Conservation (phyloP, 805 yeast genomes). For the Sugiyamaella mastotermitis region DNA sequence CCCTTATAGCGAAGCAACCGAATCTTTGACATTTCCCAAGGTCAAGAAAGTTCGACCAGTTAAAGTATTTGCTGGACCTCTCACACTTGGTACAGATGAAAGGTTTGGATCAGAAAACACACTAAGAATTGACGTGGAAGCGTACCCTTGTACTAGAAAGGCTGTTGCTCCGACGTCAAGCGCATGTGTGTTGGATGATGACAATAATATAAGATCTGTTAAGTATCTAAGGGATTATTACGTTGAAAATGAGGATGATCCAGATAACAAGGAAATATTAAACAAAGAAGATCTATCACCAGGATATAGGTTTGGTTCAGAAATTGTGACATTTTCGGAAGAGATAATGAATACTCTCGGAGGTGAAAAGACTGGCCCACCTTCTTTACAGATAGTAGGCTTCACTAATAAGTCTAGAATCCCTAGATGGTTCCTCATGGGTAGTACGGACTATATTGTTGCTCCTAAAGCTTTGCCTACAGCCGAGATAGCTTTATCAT, state of each 20-base stretch:
- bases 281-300: slow-evolving; percentile 40
- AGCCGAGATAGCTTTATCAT: slow-evolving; percentile 39
- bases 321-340: slow-evolving; percentile 48
- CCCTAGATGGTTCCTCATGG: slow-evolving; percentile 54
- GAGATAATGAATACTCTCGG: slow-evolving; percentile 35
- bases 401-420: too few species aligned
- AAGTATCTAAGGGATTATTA: slow-evolving; percentile 16
- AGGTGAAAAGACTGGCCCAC: too few species aligned
- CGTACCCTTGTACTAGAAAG: slow-evolving; percentile 18
- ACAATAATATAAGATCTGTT: slow-evolving; percentile 5
- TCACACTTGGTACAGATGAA: not conserved
- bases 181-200: slow-evolving; percentile 6
- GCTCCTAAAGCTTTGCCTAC: slow-evolving; percentile 33
- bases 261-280: slow-evolving; percentile 27
- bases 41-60: not conserved
- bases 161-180: slow-evolving; percentile 13
- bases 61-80: not conserved
- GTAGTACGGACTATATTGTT: slow-evolving; percentile 52
- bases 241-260: slow-evolving; percentile 17
- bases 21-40: not conserved
- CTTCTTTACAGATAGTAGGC: slow-evolving; percentile 64
- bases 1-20: slow-evolving; percentile 13
- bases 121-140: slow-evolving; percentile 20
- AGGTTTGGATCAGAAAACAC: slow-evolving; percentile 8
- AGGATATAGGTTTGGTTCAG: slow-evolving; percentile 64